Percentiles rank a stretch among this genome's conserved stretches.
phyloP scores from a whole-genome alignment of 768 basidiomycete genomes.

The Serendipita sp. region DNA sequence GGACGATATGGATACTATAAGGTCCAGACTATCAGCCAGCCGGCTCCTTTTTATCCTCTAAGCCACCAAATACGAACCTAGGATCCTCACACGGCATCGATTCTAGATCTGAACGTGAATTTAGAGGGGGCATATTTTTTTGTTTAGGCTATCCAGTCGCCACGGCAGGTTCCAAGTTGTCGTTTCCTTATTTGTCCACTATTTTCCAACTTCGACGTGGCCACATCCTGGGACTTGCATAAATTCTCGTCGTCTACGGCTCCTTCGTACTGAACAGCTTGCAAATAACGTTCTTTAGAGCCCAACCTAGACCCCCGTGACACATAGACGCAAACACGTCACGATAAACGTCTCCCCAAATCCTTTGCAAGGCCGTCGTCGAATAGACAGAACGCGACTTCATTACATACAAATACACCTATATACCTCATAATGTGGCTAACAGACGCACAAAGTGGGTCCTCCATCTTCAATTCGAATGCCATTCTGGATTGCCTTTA shows the following conservation, averaged over 20 bases:
- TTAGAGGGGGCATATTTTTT: too few species aligned
- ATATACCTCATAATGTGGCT: conserved; percentile 28
- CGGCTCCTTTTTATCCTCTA: too few species aligned
- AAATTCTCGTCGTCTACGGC: not conserved
- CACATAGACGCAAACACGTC: not conserved
- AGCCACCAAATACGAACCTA: too few species aligned
- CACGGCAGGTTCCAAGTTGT: too few species aligned
- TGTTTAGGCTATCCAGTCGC: too few species aligned
- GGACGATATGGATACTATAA: too few species aligned
- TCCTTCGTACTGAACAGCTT: not conserved
- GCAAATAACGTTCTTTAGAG: not conserved
- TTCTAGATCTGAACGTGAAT: too few species aligned
- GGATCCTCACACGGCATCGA: too few species aligned
- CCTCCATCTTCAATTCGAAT: too few species aligned
- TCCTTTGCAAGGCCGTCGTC: not conserved
- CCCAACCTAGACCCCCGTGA: not conserved
- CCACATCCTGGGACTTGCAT: not conserved
- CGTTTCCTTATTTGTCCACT: not conserved
- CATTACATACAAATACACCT: not conserved
- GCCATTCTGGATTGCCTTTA: not conserved
- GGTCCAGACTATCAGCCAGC: too few species aligned
- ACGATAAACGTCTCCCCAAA: not conserved
- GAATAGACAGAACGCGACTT: not conserved
- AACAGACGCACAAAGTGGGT: conserved; percentile 36
- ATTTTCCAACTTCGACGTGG: not conserved